phyloP scores from a whole-genome alignment of 371 early-diverging fungal species.

The Mortierella sp. region DNA sequence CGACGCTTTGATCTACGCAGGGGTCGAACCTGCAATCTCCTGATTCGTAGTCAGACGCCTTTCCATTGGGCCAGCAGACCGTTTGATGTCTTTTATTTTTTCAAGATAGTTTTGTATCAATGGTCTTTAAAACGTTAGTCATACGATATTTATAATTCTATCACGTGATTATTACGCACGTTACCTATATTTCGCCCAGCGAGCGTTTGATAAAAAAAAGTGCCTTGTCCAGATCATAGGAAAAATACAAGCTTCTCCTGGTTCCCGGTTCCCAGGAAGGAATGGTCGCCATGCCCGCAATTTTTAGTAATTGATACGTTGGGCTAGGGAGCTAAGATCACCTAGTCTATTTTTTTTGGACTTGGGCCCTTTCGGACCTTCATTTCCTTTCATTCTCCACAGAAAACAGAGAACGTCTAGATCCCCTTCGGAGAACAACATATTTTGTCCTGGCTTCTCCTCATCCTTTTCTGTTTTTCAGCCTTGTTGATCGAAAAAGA shows the following conservation, averaged over 20 bases:
- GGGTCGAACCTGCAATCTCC: slow-evolving; percentile 57
- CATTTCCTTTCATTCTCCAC: neutral
- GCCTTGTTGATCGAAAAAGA: neutral
- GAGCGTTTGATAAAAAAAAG: too few species aligned
- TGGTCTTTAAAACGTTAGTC: too few species aligned
- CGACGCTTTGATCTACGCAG: slow-evolving; percentile 33
- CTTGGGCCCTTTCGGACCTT: slow-evolving; percentile 1
- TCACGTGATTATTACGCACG: too few species aligned
- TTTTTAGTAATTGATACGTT: neutral
- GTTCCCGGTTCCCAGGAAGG: too few species aligned
- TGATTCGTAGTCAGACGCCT: slow-evolving; percentile 57
- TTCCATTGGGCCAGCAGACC: slow-evolving; percentile 43
- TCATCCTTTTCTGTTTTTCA: neutral
- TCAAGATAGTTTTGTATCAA: too few species aligned
- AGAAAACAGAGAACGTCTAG: neutral
- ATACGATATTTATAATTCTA: too few species aligned
- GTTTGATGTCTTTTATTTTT: neutral
- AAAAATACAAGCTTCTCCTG: too few species aligned
- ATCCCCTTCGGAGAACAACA: neutral
- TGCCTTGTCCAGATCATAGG: too few species aligned
- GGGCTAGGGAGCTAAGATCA: neutral
- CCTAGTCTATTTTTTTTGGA: neutral
- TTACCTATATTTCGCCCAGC: too few species aligned
- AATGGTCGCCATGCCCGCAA: neutral
- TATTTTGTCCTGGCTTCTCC: neutral